Percentiles rank a stretch among this genome's conserved stretches.
Evolutionary conservation across 106 monocot species (phyloP).

Genomic region (Ottelia alismoides): DNA sequence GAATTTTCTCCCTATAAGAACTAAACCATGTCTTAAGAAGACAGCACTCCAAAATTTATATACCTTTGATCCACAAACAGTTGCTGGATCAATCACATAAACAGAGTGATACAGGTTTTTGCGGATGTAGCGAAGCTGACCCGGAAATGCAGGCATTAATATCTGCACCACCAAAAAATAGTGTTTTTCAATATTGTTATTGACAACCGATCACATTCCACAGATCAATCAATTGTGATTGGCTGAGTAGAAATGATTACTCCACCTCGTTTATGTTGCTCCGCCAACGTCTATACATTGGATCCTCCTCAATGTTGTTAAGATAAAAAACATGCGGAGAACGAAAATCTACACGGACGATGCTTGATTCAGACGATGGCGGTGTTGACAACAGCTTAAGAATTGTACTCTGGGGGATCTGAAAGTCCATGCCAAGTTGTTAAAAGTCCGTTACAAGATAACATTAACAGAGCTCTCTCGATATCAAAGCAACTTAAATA

Average conservation of each 20-base stretch:
- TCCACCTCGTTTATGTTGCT: conserved; percentile 88
- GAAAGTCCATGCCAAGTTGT: no score
- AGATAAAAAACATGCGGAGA: conserved; percentile 79
- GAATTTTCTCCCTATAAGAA: no score
- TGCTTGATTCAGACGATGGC: conserved; percentile 54
- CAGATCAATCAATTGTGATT: conserved; percentile 3
- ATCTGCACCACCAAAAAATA: conserved; percentile 40
- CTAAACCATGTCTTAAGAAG: no score
- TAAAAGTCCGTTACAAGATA: no score
- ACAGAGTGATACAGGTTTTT: conserved; percentile 95
- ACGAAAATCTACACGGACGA: conserved; percentile 88
- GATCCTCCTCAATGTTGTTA: conserved; percentile 93
- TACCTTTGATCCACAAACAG: conserved; percentile 72
- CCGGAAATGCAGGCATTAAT: conserved; percentile 93
- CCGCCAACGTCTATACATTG: conserved; percentile 80
- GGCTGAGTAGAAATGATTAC: no score
- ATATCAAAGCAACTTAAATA: no score
- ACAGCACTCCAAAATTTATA: conserved; percentile 7
- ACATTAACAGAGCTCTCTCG: no score
- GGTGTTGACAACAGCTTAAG: conserved; percentile 68
- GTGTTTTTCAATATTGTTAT: no score
- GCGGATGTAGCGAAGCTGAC: conserved; percentile 91
- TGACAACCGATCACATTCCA: no score
- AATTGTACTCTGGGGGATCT: conserved; percentile 71
- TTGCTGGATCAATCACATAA: conserved; percentile 89